Conservation (phyloP, 805 yeast genomes). For the Wilhelminamyces savonicus region DNA sequence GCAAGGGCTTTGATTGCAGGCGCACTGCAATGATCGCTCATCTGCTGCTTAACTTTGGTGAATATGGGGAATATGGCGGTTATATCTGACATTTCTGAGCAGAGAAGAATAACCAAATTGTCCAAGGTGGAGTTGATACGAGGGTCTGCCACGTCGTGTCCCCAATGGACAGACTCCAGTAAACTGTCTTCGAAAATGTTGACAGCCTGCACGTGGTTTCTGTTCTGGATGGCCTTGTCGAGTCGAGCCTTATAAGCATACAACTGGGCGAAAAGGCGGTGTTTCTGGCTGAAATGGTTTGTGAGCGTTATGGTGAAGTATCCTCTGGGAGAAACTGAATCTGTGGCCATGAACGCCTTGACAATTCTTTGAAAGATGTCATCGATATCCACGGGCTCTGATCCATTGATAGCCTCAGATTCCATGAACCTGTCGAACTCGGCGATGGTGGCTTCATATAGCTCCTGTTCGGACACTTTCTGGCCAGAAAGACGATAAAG, state of each 20-base stretch:
- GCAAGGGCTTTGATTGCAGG: conserved; percentile 23
- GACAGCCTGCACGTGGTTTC: conserved; percentile 16
- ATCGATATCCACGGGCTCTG: conserved; percentile 5
- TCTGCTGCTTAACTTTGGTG: conserved; percentile 30
- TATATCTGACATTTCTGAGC: conserved; percentile 21
- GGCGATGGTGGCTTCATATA: not conserved
- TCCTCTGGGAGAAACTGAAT: conserved; percentile 14
- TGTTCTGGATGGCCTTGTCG: conserved; percentile 17
- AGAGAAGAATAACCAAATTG: conserved; percentile 33
- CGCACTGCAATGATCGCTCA: conserved; percentile 21
- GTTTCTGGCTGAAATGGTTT: conserved; percentile 6
- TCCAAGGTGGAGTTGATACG: conserved; percentile 37
- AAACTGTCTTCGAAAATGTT: conserved; percentile 28
- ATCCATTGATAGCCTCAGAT: too few relatives aligned
- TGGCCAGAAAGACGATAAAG: conserved; percentile 4
- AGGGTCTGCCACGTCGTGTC: conserved; percentile 11
- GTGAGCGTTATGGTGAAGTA: conserved; percentile 9
- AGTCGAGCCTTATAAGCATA: conserved; percentile 21
- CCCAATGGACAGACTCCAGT: conserved; percentile 16
- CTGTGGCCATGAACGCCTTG: conserved; percentile 10
- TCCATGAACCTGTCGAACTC: conserved; percentile 1
- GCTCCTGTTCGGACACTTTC: conserved; percentile 1
- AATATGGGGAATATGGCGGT: conserved; percentile 24
- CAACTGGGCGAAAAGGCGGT: conserved; percentile 10
- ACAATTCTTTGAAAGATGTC: conserved; percentile 11